Evolutionary conservation across 2,329 filamentous ascomycete genomes (phyloP), one percentile per base, ranked within the genome.

Genomic region (Xylariomycetidae sp.): DNA sequence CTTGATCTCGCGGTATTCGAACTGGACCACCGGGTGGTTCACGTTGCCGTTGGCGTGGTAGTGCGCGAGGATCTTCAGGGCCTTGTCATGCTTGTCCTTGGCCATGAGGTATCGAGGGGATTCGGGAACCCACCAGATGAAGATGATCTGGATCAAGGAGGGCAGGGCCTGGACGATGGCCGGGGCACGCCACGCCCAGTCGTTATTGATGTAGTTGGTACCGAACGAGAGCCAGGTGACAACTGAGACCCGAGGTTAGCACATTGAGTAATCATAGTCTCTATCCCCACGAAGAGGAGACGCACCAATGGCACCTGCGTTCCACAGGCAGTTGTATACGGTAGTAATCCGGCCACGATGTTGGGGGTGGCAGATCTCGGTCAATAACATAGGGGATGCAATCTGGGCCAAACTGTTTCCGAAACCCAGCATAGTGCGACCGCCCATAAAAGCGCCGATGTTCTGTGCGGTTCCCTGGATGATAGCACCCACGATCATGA

Each of bases 1-100:
- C 53, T 69, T 70, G 54, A 80, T 80, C 56, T 80, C 75, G 22
- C 63, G 63, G 56, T 64, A 77, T 49, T 80, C 74, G 49, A 74
- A 72, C 45, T 77, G 69, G 5, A 80, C 77, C 12, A 68, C 69
- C 10, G 68, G 56, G 54, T 77, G 62, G 38, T 69, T 56, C 25
- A 39, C 46, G 45, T 76, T 62, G 36, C 72, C 72, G 42, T 74
- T 72, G 42, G 67, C 75, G 48, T 80, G 77, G 45, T 74, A 75
- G 34, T 68, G 66, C 27, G 66, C 65, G 3, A 82, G 66, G 7
- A 76, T 71, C 2, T 56, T 41, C 19, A 76, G 62, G 5, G 76
- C 77, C 45, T 76, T 62, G 10, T 77, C 73, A 48, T 69, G 63
- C 33, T 67, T 64, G 39, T 71, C 70, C 39, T 70, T 69, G 30